Evolutionary conservation across 306 rosid genomes (phyloP).

Genomic region (Pachyrhizus erosus): DNA sequence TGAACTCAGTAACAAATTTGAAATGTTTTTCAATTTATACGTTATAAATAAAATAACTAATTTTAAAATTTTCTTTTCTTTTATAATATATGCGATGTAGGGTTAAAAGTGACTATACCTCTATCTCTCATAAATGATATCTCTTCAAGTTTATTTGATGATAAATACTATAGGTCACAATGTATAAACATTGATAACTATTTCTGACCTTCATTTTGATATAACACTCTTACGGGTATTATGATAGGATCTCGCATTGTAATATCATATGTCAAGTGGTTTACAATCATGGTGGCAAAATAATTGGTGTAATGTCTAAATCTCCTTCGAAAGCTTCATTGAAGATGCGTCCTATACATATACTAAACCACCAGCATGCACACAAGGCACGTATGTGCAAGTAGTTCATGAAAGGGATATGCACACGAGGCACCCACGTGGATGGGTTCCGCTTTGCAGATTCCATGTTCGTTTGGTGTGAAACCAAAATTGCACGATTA

Average conservation of each 20-base stretch:
- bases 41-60: too few species aligned
- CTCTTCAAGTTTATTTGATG: not conserved
- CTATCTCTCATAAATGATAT: not conserved
- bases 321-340: not conserved
- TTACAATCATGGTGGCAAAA: slow-evolving; percentile 31
- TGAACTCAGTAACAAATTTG: too few species aligned
- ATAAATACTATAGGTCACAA: not conserved
- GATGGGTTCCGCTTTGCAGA: not conserved
- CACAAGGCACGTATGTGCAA: not conserved
- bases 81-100: not conserved
- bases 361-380: slow-evolving; percentile 22
- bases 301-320: slow-evolving; percentile 20
- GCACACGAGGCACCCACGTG: slow-evolving; percentile 15
- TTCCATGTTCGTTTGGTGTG: not conserved
- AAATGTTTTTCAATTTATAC: too few species aligned
- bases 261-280: slow-evolving; percentile 23
- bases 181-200: not conserved
- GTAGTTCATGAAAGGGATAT: not conserved
- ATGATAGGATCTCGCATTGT: not conserved
- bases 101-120: not conserved
- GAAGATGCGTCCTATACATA: slow-evolving; percentile 11
- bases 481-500: slow-evolving; percentile 9
- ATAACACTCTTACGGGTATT: not conserved
- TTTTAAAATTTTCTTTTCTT: too few species aligned
- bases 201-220: not conserved